phyloP scores from a whole-genome alignment of 345 rosid species.

The Eucalyptus regnans region DNA sequence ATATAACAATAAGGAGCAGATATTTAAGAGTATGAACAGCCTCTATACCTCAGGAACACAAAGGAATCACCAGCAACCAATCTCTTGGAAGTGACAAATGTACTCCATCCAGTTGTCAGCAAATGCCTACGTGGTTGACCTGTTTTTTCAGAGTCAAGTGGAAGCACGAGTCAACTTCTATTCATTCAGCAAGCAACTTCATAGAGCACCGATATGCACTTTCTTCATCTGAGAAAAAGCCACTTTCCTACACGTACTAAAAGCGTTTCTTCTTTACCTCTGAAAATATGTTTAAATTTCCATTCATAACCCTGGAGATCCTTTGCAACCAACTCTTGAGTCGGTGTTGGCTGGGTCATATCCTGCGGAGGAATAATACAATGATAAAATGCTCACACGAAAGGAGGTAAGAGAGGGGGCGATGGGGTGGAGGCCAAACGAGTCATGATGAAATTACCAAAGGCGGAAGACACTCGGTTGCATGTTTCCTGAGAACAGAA shows the following conservation, averaged over 20 bases:
- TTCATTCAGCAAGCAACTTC: not conserved
- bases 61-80: slow-evolving; percentile 85
- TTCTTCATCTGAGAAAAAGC: not conserved
- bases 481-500: slow-evolving; percentile 85
- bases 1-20: not conserved
- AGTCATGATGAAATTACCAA: slow-evolving; percentile 29
- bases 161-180: not conserved
- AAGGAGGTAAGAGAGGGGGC: not conserved
- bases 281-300: slow-evolving; percentile 89
- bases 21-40: not conserved
- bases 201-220: not conserved
- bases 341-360: slow-evolving; percentile 77
- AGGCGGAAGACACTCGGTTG: slow-evolving; percentile 86
- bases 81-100: slow-evolving; percentile 85
- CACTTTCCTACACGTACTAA: not conserved
- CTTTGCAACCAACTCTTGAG: slow-evolving; percentile 78
- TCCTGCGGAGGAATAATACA: slow-evolving; percentile 33
- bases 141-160: slow-evolving; percentile 3
- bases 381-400: not conserved
- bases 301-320: slow-evolving; percentile 90
- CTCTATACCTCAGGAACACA: slow-evolving; percentile 69
- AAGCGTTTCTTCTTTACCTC: slow-evolving; percentile 33
- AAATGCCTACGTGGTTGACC: slow-evolving; percentile 95
- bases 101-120: slow-evolving; percentile 96
- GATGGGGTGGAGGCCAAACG: not conserved